phyloP scores from a whole-genome alignment of 164 flowering plant species.

The Protea cynaroides region DNA sequence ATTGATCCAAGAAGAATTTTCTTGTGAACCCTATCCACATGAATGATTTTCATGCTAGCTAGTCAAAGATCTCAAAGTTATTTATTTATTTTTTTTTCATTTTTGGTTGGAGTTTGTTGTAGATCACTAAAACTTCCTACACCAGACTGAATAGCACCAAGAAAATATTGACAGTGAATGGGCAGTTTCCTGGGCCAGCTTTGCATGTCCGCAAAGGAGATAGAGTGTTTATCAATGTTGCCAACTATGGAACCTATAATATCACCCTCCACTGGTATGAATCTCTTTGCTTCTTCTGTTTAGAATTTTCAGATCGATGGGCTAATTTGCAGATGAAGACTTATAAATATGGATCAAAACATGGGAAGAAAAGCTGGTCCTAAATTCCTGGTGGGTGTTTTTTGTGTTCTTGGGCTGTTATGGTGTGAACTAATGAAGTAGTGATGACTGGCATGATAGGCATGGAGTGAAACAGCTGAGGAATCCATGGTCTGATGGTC shows the following conservation, averaged over 20 bases:
- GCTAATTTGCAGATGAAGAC: too few species aligned
- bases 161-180: conserved; percentile 34
- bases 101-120: not conserved
- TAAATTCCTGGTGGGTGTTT: too few species aligned
- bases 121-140: conserved; percentile 21
- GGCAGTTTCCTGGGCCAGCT: conserved; percentile 35
- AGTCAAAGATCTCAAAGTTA: too few species aligned
- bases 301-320: too few species aligned
- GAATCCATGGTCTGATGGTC: conserved; percentile 55
- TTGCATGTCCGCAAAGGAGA: conserved; percentile 25
- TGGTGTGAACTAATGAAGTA: too few species aligned
- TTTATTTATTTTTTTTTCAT: too few species aligned
- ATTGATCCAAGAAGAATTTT: too few species aligned
- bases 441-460: conserved; percentile 17
- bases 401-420: too few species aligned
- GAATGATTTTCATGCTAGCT: too few species aligned
- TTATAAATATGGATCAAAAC: too few species aligned
- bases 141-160: conserved; percentile 28
- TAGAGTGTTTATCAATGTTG: conserved; percentile 17
- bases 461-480: conserved; percentile 38
- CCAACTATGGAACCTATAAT: conserved; percentile 21
- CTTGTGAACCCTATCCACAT: too few species aligned
- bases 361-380: too few species aligned
- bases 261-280: conserved; percentile 35
- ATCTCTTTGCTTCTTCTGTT: not conserved